phyloP scores from a whole-genome alignment of 768 basidiomycete species.

The Pholiota molesta region DNA sequence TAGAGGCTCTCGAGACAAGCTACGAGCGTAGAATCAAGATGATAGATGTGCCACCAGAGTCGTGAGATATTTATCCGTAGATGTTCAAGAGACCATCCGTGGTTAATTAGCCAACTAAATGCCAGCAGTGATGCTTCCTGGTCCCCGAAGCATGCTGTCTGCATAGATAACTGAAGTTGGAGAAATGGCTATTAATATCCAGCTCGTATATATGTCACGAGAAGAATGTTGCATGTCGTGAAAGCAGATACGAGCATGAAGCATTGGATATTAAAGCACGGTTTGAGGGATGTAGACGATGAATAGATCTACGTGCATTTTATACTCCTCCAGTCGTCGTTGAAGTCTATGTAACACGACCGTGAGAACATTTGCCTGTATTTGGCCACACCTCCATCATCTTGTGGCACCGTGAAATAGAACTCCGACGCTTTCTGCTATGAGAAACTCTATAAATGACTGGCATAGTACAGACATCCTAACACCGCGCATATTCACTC shows the following conservation, averaged over 20 bases:
- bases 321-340: background rate
- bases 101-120: background rate
- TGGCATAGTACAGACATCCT: background rate
- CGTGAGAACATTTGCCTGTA: background rate
- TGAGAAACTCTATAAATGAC: background rate
- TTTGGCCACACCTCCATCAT: background rate
- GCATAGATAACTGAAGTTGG: background rate
- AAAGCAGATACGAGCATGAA: background rate
- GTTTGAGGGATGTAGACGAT: background rate
- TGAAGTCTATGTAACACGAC: background rate
- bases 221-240: background rate
- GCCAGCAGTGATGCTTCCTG: background rate
- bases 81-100: background rate
- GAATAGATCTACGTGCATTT: background rate
- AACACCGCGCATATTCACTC: no score
- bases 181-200: background rate
- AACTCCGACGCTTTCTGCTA: background rate
- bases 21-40: background rate
- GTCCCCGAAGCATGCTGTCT: background rate
- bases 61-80: constrained; percentile 7
- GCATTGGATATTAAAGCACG: no score
- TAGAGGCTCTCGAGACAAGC: background rate
- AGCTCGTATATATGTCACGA: background rate
- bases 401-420: background rate
- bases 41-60: background rate